Base-by-base conservation (phyloP, 305 asterid genomes). In the Striga hermonthica region DNA sequence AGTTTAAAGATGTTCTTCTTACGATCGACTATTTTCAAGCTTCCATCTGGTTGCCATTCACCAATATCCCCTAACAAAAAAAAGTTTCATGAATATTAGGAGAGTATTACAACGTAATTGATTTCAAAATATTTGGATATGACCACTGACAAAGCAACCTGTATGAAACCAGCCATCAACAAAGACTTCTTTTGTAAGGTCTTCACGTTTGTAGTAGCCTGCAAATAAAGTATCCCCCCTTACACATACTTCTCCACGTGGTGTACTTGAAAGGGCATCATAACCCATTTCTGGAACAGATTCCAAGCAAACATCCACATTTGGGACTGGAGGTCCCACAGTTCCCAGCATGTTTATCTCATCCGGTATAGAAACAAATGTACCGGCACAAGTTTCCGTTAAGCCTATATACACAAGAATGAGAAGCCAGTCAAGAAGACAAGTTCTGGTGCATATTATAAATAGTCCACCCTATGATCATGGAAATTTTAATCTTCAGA, bases 271-370 rank as follows among this genome's bases (percentile, higher is more conserved):
- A 57, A 80, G 76, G 70, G 98, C 97, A 77, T 89, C 93, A 49
- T 92, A 92, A 13, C 85, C 84, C 98, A 92, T 89, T 78, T 92
- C 98, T 54, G 98, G 96, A 72, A 92, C 98, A 68, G 98, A 92
- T 75, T 89, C 96, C 73, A 92, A 80, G 80, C 97, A 72, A 60
- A 80, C 95, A 74, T 92, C 98, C 80, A 87, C 95, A 69, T 85
- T 87, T 12, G 98, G 97, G 49, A 89, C 91, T 2, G 98, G 98
- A 36, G 97, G 96, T 10, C 98, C 98, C 73, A 92, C 98, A 9
- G 97, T 92, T 57, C 97, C 98, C 38, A 87, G 85, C 98, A 89
- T 89, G 74, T 64, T 69, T 66, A 84, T 64, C 71, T 80, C 84
- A 71, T 92, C 79, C 14, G 98, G 97, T 73, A 92, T 69, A 49